These are phyloP conservation scores for Piloderma croceum DNA, from an alignment of 768 basidiomycete genomes.

Conservation along the genomic window DNA sequence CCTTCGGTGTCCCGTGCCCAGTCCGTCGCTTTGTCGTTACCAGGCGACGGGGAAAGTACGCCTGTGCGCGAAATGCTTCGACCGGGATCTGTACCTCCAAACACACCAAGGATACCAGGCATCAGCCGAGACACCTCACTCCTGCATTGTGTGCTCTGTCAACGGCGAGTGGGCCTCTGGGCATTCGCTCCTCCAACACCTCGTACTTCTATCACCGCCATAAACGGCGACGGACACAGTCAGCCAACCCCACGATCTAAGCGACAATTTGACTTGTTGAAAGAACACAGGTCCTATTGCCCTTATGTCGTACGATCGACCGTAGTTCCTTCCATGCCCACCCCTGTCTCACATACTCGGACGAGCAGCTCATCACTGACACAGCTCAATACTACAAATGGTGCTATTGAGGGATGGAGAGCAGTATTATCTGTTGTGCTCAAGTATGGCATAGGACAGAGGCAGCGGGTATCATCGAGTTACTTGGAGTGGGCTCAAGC, in stretches of 20 bases:
- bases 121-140: conserved; percentile 45
- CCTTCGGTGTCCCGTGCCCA: conserved; percentile 28
- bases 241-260: conserved; percentile 22
- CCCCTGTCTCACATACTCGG: conserved; percentile 22
- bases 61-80: not conserved
- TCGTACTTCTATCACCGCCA: conserved; percentile 4
- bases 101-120: too few relatives aligned
- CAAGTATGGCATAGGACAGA: conserved; percentile 59
- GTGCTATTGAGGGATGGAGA: conserved; percentile 68
- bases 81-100: not conserved
- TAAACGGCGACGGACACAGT: conserved; percentile 22
- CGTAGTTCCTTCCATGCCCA: conserved; percentile 50
- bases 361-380: conserved; percentile 24
- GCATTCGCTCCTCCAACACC: conserved; percentile 42
- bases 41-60: not conserved
- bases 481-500: conserved; percentile 10
- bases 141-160: conserved; percentile 64
- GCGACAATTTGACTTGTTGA: conserved; percentile 66
- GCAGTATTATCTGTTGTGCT: conserved; percentile 67
- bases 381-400: conserved; percentile 24
- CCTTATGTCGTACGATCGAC: conserved; percentile 78
- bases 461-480: conserved; percentile 40
- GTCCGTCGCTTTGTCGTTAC: conserved; percentile 22
- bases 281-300: conserved; percentile 81
- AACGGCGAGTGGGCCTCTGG: conserved; percentile 78